phyloP scores from a whole-genome alignment of 2,329 filamentous ascomycete genomes.

The Fusarium odoratissimum region DNA sequence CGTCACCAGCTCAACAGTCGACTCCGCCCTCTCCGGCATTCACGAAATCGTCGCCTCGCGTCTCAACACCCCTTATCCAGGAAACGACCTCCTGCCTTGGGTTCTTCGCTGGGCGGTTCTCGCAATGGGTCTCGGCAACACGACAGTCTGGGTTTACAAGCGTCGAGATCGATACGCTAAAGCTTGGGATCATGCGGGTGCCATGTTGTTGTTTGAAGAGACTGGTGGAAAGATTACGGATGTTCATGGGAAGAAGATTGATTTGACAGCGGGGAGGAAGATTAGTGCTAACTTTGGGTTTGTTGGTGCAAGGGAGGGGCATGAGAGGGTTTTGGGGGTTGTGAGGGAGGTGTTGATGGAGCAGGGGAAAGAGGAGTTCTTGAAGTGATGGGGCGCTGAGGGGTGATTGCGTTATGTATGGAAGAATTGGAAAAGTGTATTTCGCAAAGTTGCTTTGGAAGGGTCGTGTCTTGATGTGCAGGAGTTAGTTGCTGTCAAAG shows the following conservation, averaged over 20 bases:
- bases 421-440: not conserved
- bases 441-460: not conserved
- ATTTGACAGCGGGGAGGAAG: slow-evolving; percentile 60
- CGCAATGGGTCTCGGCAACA: slow-evolving; percentile 64
- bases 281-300: slow-evolving; percentile 66
- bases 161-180: slow-evolving; percentile 61
- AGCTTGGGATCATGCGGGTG: slow-evolving; percentile 70
- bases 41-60: slow-evolving; percentile 58
- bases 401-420: not conserved
- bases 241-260: slow-evolving; percentile 62
- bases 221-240: slow-evolving; percentile 67
- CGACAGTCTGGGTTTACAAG: slow-evolving; percentile 68
- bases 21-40: slow-evolving; percentile 61
- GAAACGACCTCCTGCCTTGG: slow-evolving; percentile 67
- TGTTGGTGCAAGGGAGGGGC: slow-evolving; percentile 62
- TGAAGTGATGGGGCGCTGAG: slow-evolving; percentile 4
- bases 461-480: not conserved
- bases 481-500: not conserved
- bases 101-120: slow-evolving; percentile 66
- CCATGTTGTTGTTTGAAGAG: slow-evolving; percentile 69
- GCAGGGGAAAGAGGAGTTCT: slow-evolving; percentile 44
- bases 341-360: slow-evolving; percentile 80
- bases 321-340: slow-evolving; percentile 64
- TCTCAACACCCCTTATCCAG: slow-evolving; percentile 58
- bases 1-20: slow-evolving; percentile 60